Evolutionary conservation across 768 basidiomycete species (phyloP), one percentile per base, ranked within the genome.

Genomic region (Chalciporus chontae): DNA sequence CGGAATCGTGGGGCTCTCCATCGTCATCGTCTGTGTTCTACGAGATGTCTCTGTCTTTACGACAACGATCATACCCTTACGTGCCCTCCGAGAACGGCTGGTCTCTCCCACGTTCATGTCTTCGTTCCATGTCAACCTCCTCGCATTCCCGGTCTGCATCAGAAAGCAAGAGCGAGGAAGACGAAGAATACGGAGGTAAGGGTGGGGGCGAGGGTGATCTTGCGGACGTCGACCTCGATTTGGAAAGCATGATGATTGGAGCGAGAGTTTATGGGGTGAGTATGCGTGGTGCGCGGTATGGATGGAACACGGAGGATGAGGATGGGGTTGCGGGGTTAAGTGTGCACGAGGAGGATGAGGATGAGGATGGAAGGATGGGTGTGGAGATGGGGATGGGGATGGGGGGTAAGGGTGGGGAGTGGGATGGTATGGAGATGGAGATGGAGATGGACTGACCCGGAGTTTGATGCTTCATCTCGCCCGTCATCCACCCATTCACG

Each of bases 381-480:
- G 41, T 29, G 23, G 36, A 38, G 3, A 18, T 49, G 19, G 19
- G 26, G 1, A 23, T 27, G 10, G 32, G 53, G 23, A 10, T 37
- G 15, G 38, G n/a, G 55, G 44, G 52, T 46, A 54, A n/a, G 32
- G 45, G 52, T 48, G 56, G 58, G 51, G 58, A 57, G 58, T 76
- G 69, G 72, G 69, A 74, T 45, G 70, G 77, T 43, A 67, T 72
- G 69, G 76, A 77, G 51, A 85, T 88, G 81, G 87, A 69, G 1
- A 67, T 67, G 65, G 66, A 65, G 23, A 69, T 67, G 66, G 63
- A 58, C 21, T 62, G 21, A 21, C 21, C 4, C 21, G 21, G 19
- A 3, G 3, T 2, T 36, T 29, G 24, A n/a, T 7, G 34, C 15
- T 8, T 15, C 31, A 31, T 31, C 29, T n/a, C n/a, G 5, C 32